Conservation (phyloP, 768 basidiomycete species). For the Auriscalpium orientale region DNA sequence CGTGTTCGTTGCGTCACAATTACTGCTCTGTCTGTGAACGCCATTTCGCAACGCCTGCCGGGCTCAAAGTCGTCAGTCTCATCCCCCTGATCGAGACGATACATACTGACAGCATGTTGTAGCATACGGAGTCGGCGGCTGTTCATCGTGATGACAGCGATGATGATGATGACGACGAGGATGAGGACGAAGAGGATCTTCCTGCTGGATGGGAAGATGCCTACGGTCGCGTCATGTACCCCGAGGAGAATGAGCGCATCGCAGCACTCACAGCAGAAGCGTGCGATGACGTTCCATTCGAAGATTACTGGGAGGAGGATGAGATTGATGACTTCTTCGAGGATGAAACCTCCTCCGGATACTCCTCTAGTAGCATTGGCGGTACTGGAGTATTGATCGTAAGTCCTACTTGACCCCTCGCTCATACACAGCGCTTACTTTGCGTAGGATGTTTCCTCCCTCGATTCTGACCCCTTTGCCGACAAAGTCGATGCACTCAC, state of each 20-base stretch:
- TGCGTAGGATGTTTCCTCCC: neutral
- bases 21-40: conserved; percentile 25
- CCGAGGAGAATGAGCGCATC: conserved; percentile 11
- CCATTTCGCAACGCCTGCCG: conserved; percentile 22
- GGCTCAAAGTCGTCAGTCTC: conserved; percentile 21
- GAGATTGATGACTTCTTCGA: conserved; percentile 11
- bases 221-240: conserved; percentile 18
- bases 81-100: neutral
- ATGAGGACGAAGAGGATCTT: conserved; percentile 17
- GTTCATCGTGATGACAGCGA: conserved; percentile 22
- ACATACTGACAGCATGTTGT: neutral
- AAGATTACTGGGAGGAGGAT: conserved; percentile 18
- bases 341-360: conserved; percentile 11
- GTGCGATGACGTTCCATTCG: neutral
- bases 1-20: conserved; percentile 23
- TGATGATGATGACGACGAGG: conserved; percentile 14
- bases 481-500: neutral
- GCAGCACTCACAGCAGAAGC: conserved; percentile 3
- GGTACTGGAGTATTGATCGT: conserved; percentile 5
- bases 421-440: neutral
- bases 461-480: neutral
- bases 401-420: neutral
- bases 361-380: neutral
- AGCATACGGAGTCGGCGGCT: conserved; percentile 25
- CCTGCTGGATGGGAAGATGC: conserved; percentile 27